These are phyloP conservation scores for Umbilicaria muhlenbergii DNA, from an alignment of 495 filamentous ascomycete species.

Conservation along the genomic window DNA sequence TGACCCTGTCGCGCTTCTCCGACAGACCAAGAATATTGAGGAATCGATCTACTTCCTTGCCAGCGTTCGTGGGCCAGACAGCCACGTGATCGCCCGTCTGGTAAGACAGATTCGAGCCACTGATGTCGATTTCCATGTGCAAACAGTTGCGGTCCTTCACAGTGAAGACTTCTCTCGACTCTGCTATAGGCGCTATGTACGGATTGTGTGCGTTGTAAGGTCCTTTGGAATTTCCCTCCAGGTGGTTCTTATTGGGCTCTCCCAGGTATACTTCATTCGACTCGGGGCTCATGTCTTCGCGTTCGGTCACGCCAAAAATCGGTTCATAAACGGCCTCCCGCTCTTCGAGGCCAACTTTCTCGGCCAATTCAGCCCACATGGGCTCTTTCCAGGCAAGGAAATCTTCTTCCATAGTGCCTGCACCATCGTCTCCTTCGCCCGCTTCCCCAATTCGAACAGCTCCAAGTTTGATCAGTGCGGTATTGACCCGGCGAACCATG, in stretches of 20 bases:
- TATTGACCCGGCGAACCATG: conserved; percentile 86
- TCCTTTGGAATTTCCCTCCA: conserved; percentile 70
- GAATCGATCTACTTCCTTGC: conserved; percentile 83
- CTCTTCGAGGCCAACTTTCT: conserved; percentile 79
- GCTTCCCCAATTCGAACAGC: conserved; percentile 71
- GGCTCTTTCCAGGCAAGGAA: conserved; percentile 99
- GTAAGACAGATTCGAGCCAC: conserved; percentile 73
- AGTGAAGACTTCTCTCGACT: conserved; percentile 81
- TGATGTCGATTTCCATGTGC: conserved; percentile 91
- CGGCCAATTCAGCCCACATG: conserved; percentile 80
- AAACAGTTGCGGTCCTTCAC: conserved; percentile 90
- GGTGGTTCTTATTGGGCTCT: conserved; percentile 91
- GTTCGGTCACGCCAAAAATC: conserved; percentile 69
- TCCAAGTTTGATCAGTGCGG: conserved; percentile 63
- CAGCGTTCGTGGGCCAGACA: conserved; percentile 93
- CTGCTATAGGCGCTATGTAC: conserved; percentile 83
- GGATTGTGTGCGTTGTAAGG: conserved; percentile 96
- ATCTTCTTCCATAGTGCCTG: conserved; percentile 99
- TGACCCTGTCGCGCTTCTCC: conserved; percentile 65
- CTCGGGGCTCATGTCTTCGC: conserved; percentile 55
- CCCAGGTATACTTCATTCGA: conserved; percentile 86
- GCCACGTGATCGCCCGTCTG: conserved; percentile 96
- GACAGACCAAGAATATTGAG: conserved; percentile 59
- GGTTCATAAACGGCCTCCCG: conserved; percentile 94
- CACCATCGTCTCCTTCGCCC: conserved; percentile 94